These are phyloP conservation scores for Paracoccidioides brasiliensis DNA, from an alignment of 2,329 filamentous ascomycete species.

Conservation along the genomic window DNA sequence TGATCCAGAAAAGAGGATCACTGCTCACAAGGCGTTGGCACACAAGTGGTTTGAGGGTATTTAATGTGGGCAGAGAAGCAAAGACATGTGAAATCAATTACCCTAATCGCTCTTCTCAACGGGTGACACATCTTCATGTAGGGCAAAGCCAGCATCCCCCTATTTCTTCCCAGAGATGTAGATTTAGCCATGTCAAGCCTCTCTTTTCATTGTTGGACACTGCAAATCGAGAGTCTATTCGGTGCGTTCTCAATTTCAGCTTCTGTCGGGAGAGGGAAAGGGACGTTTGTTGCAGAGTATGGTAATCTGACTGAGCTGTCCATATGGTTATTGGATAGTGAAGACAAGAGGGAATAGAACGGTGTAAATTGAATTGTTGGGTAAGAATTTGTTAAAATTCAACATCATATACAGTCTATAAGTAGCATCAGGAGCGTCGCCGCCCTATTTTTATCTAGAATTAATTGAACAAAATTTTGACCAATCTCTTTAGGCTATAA, in stretches of 20 bases:
- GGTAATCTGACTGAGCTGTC: neutral
- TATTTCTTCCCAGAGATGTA: too few relatives aligned
- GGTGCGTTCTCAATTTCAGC: neutral
- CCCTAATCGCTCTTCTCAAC: too few relatives aligned
- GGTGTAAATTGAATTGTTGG: neutral
- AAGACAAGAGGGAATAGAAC: neutral
- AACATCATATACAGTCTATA: too few relatives aligned
- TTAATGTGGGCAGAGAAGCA: neutral
- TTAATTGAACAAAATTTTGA: too few relatives aligned
- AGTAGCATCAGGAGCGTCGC: too few relatives aligned
- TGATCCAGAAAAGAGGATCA: constrained; percentile 22
- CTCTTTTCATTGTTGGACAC: too few relatives aligned
- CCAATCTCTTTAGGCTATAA: too few relatives aligned
- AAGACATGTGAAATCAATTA: neutral
- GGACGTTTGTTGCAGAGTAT: neutral
- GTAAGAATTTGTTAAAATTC: neutral
- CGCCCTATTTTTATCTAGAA: too few relatives aligned
- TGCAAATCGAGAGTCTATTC: too few relatives aligned
- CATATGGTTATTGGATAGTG: neutral
- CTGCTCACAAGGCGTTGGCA: constrained; percentile 20
- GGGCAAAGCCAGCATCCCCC: too few relatives aligned
- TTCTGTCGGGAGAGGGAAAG: neutral
- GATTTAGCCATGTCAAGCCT: too few relatives aligned
- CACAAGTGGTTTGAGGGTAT: constrained; percentile 19
- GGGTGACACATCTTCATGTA: too few relatives aligned